Conservation (phyloP, 1,284 basidiomycete species). For the Sanghuangporus baumii region DNA sequence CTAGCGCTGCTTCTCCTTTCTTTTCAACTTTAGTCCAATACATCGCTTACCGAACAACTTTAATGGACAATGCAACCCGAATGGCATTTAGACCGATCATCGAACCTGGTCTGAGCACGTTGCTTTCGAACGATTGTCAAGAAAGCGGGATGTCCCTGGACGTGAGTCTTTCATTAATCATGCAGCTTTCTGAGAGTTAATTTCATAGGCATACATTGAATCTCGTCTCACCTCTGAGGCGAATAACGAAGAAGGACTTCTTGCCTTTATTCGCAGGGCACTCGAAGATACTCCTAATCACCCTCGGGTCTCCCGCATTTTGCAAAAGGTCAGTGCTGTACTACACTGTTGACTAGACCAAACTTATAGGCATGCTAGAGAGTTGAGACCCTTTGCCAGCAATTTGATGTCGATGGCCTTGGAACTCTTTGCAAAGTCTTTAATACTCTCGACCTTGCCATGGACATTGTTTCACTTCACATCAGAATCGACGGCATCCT, state of each 20-base stretch:
- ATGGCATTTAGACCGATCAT: background rate
- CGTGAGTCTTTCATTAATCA: background rate
- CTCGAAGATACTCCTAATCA: slow-evolving; percentile 58
- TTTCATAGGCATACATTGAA: slow-evolving; percentile 50
- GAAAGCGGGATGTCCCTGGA: slow-evolving; percentile 4
- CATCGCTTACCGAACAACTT: slow-evolving; percentile 7
- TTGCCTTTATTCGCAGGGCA: slow-evolving; percentile 46
- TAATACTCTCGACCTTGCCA: slow-evolving; percentile 45
- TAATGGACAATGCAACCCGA: slow-evolving; percentile 5
- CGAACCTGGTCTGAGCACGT: slow-evolving; percentile 4
- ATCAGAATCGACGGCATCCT: slow-evolving; percentile 56
- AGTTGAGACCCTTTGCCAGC: slow-evolving; percentile 42
- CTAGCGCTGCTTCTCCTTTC: slow-evolving; percentile 3
- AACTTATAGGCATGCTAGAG: slow-evolving; percentile 34
- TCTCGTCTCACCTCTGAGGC: slow-evolving; percentile 52
- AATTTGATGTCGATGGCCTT: slow-evolving; percentile 51
- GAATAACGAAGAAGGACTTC: slow-evolving; percentile 41
- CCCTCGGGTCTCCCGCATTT: slow-evolving; percentile 46
- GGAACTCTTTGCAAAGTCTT: slow-evolving; percentile 62
- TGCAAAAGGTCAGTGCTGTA: slow-evolving; percentile 45
- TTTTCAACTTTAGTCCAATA: slow-evolving; percentile 14
- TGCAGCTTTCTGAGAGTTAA: background rate
- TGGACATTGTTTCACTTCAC: slow-evolving; percentile 72
- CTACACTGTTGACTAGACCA: background rate
- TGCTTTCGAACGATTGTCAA: slow-evolving; percentile 5